These are phyloP conservation scores for Boeremia lycopersici DNA, from an alignment of 2,329 filamentous ascomycete species.

Conservation along the genomic window DNA sequence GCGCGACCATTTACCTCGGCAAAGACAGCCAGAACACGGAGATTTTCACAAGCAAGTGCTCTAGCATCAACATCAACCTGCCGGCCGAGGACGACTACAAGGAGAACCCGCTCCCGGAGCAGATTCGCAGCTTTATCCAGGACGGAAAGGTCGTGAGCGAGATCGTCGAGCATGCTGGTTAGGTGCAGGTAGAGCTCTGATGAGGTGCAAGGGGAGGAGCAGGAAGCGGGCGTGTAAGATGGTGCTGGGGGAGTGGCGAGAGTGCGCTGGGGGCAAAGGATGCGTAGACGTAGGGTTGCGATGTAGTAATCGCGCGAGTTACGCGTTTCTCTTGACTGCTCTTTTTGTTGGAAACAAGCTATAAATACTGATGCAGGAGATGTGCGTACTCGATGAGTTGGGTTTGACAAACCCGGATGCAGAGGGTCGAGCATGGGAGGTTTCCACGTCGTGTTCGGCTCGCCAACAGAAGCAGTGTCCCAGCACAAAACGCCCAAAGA, in stretches of 20 bases:
- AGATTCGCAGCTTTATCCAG: conserved; percentile 82
- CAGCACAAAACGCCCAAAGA: too few relatives aligned
- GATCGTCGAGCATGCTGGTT: conserved; percentile 94
- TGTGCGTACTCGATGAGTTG: too few relatives aligned
- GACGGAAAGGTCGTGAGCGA: conserved; percentile 82
- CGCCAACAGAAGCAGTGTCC: too few relatives aligned
- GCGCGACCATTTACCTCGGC: conserved; percentile 84
- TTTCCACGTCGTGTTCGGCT: too few relatives aligned
- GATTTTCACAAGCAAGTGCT: conserved; percentile 87
- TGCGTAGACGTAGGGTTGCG: neutral
- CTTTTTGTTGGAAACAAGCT: too few relatives aligned
- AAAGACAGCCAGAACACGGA: conserved; percentile 79
- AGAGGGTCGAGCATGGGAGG: too few relatives aligned
- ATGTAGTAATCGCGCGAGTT: too few relatives aligned
- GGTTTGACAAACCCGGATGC: too few relatives aligned
- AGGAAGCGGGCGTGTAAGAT: too few relatives aligned
- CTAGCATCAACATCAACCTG: conserved; percentile 85
- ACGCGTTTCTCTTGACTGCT: too few relatives aligned
- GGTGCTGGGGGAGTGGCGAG: too few relatives aligned
- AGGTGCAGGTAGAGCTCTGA: conserved; percentile 8
- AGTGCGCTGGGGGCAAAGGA: neutral
- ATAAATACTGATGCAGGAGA: too few relatives aligned
- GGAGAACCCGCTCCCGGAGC: conserved; percentile 86
- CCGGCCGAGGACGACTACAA: conserved; percentile 78
- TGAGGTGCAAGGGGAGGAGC: neutral